Percentiles rank a stretch among this genome's conserved stretches.
These are phyloP conservation scores for Penicillium waksmanii DNA, from an alignment of 495 filamentous ascomycete genomes.

Conservation along the genomic window DNA sequence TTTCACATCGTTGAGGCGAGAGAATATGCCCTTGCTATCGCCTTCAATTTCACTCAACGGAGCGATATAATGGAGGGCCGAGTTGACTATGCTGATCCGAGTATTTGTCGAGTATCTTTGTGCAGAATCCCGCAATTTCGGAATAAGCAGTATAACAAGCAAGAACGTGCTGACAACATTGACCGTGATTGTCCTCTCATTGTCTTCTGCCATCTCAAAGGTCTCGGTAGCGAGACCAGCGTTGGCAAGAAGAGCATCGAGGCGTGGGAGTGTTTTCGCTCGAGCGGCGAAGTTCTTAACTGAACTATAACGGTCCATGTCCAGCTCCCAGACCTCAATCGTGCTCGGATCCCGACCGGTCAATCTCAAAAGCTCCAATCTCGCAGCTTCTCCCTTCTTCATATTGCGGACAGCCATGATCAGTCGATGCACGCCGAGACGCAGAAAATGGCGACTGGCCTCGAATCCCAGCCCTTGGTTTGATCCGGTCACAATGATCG, in stretches of 20 bases:
- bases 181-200: conserved; percentile 43
- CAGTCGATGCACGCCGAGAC: conserved; percentile 40
- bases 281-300: conserved; percentile 36
- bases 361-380: conserved; percentile 29
- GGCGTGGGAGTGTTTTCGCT: conserved; percentile 23
- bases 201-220: conserved; percentile 33
- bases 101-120: conserved; percentile 24
- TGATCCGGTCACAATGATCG: conserved; percentile 56
- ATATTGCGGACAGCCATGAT: conserved; percentile 51
- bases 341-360: conserved; percentile 31
- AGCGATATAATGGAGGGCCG: conserved; percentile 28
- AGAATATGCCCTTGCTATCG: conserved; percentile 24
- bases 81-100: conserved; percentile 30
- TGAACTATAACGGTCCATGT: conserved; percentile 38
- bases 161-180: conserved; percentile 51
- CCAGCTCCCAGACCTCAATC: conserved; percentile 42
- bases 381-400: conserved; percentile 46
- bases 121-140: conserved; percentile 32
- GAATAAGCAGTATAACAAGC: conserved; percentile 22
- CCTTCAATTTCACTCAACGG: conserved; percentile 24
- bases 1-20: conserved; percentile 26
- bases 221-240: conserved; percentile 30
- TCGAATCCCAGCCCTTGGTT: conserved; percentile 55
- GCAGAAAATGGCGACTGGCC: conserved; percentile 45
- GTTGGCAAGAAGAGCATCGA: conserved; percentile 42